Evolutionary conservation across 2,329 filamentous ascomycete species (phyloP), one percentile per base, ranked within the genome.

Genomic region (Epichloe elymi): DNA sequence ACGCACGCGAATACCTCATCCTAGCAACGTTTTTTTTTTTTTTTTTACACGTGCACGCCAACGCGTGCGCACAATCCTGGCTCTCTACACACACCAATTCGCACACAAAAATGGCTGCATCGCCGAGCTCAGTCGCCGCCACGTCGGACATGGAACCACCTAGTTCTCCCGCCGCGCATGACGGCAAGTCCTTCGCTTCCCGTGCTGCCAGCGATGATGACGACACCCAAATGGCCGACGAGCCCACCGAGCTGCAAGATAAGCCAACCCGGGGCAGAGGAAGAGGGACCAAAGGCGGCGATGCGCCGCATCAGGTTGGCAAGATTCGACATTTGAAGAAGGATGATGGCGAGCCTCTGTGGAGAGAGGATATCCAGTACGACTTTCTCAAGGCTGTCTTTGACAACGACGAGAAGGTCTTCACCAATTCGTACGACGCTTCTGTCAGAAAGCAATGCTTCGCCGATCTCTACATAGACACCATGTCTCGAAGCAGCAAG

Each of bases 401-500:
- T 64, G 83, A 90, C 62, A 79, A 93, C 62, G 75, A 85, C 2
- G 65, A 72, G 49, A 72, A 72, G 56, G 89, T 89, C 63, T 98
- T 98, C 66, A 95, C 88, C 63, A 95, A 95, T 65, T 86, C 86
- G 65, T 95, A 91, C 66, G 89, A 95, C 59, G 66, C 73, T 3
- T 67, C 71, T 6, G 63, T 74, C 17, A 78, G 78, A 52, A 83
- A 84, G 61, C 82, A 86, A 61, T 86, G 80, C 57, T 98, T 98
- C 66, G 90, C 93, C 54, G 90, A 97, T 66, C 80, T 98, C 54
- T 98, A 98, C 70, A 91, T 98, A 61, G 93, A 97, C 68, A 91
- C 93, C 54, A 97, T 98, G 91, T 89, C 93, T 3, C 82, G 89
- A 67, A 98, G 93, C 71, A 96, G 88, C 75, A 98, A 98, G 74